Conservation (phyloP, 1,139 yeast genomes). For the Casaregolazyma suthepensis region DNA sequence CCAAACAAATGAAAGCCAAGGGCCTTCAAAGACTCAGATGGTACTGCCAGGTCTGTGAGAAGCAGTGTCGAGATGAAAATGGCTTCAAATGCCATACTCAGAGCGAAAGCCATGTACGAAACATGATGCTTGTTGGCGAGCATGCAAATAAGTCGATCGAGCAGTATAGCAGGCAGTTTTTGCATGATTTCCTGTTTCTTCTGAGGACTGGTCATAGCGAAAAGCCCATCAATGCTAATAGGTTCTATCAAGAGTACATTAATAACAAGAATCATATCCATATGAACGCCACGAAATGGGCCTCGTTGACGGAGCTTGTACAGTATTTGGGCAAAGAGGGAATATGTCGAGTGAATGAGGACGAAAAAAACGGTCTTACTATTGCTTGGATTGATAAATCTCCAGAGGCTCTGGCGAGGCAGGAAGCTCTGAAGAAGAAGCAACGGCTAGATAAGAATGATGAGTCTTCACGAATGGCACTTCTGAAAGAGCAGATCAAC, state of each 20-base stretch:
- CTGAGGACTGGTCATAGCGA: conserved; percentile 72
- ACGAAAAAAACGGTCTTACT: conserved; percentile 34
- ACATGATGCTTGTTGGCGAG: conserved; percentile 40
- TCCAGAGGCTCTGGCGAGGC: conserved; percentile 38
- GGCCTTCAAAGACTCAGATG: conserved; percentile 82
- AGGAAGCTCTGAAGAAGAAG: conserved; percentile 34
- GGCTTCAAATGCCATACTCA: conserved; percentile 85
- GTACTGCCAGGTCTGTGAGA: conserved; percentile 88
- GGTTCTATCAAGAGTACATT: conserved; percentile 79
- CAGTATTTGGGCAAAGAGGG: conserved; percentile 56
- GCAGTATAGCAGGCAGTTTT: conserved; percentile 55
- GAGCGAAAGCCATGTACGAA: conserved; percentile 68
- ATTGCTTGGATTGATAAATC: conserved; percentile 54
- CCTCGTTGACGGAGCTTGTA: conserved; percentile 64
- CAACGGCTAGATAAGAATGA: conserved; percentile 39
- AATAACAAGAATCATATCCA: conserved; percentile 78
- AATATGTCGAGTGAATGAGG: conserved; percentile 47
- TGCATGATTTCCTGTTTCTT: conserved; percentile 57
- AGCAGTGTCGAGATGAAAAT: conserved; percentile 93
- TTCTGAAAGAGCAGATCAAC: conserved; percentile 50
- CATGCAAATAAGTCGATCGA: conserved; percentile 47
- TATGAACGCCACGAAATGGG: conserved; percentile 84
- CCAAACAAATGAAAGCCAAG: conserved; percentile 71
- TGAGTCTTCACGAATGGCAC: conserved; percentile 38
- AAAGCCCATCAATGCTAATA: conserved; percentile 70